phyloP scores from a whole-genome alignment of 2,329 filamentous ascomycete genomes.

The Aspergillus pseudotamarii region DNA sequence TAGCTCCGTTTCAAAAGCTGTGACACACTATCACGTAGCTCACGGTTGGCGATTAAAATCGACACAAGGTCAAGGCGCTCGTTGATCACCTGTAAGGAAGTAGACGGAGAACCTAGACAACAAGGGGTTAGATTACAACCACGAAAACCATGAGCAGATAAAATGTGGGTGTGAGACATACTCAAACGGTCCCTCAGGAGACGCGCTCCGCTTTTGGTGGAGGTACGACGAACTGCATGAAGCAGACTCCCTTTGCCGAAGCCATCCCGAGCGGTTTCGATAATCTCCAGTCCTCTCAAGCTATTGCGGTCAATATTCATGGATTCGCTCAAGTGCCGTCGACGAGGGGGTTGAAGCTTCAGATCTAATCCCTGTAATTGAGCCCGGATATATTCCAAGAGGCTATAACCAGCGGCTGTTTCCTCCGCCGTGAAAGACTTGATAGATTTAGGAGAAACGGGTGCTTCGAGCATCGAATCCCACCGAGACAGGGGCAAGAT shows the following conservation, averaged over 20 bases:
- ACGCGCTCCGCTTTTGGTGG: constrained; percentile 87
- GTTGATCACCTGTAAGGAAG: constrained; percentile 78
- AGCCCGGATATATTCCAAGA: constrained; percentile 83
- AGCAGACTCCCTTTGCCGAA: constrained; percentile 79
- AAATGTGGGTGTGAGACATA: constrained; percentile 35
- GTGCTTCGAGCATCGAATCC: constrained; percentile 74
- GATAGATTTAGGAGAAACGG: constrained; percentile 59
- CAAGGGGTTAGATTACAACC: no score
- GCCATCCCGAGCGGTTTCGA: constrained; percentile 80
- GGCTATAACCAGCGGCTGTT: constrained; percentile 72
- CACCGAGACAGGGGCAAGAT: constrained; percentile 64
- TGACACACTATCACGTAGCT: constrained; percentile 71
- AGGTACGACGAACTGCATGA: constrained; percentile 85
- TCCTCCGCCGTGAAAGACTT: constrained; percentile 68
- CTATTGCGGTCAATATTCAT: constrained; percentile 94
- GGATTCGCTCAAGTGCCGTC: constrained; percentile 72
- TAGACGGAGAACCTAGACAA: constrained; percentile 72
- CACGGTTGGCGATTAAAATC: constrained; percentile 66
- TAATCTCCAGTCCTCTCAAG: constrained; percentile 84
- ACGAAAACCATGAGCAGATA: constrained; percentile 16
- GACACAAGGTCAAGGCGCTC: constrained; percentile 79
- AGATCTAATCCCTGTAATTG: constrained; percentile 76
- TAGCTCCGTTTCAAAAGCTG: constrained; percentile 72
- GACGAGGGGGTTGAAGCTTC: constrained; percentile 79
- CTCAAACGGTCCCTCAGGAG: constrained; percentile 83